Percentiles rank a stretch among this genome's conserved stretches.
Conservation (phyloP, 805 yeast genomes). For the Yarrowia sp. region DNA sequence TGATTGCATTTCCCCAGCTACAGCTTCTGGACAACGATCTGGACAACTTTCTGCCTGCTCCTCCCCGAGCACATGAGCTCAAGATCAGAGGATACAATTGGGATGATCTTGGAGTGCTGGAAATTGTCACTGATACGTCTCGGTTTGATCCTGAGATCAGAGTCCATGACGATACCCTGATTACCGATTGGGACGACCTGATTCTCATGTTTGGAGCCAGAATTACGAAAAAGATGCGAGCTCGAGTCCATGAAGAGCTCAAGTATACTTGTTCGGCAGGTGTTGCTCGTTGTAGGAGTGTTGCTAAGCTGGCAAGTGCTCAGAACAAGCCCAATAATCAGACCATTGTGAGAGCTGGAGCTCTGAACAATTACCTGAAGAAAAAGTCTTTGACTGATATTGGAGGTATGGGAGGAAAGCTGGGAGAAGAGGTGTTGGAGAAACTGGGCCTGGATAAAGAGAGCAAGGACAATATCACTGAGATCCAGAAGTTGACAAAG, state of each 20-base stretch:
- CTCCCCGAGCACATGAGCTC: slow-evolving; percentile 50
- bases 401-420: slow-evolving; percentile 91
- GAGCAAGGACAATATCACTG: slow-evolving; percentile 46
- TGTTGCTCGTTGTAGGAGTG: slow-evolving; percentile 71
- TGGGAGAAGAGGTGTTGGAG: slow-evolving; percentile 67
- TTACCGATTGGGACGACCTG: slow-evolving; percentile 82
- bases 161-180: slow-evolving; percentile 30
- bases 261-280: slow-evolving; percentile 94
- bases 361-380: slow-evolving; percentile 61
- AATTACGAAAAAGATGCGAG: slow-evolving; percentile 62
- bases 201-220: slow-evolving; percentile 70
- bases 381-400: slow-evolving; percentile 73
- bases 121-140: slow-evolving; percentile 15
- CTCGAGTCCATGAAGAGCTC: slow-evolving; percentile 58
- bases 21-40: slow-evolving; percentile 40
- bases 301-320: slow-evolving; percentile 89
- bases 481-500: slow-evolving; percentile 59
- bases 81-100: slow-evolving; percentile 22
- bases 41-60: slow-evolving; percentile 54
- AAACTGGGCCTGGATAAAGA: slow-evolving; percentile 59
- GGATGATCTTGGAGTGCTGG: slow-evolving; percentile 21
- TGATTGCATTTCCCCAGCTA: slow-evolving; percentile 59
- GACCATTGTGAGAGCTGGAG: slow-evolving; percentile 65
- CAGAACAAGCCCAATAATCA: slow-evolving; percentile 85
- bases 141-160: slow-evolving; percentile 12